A percentile compares a stretch with the other conserved stretches of the same genome.
Conservation (phyloP, 805 yeast genomes). For the Starmerella floris region DNA sequence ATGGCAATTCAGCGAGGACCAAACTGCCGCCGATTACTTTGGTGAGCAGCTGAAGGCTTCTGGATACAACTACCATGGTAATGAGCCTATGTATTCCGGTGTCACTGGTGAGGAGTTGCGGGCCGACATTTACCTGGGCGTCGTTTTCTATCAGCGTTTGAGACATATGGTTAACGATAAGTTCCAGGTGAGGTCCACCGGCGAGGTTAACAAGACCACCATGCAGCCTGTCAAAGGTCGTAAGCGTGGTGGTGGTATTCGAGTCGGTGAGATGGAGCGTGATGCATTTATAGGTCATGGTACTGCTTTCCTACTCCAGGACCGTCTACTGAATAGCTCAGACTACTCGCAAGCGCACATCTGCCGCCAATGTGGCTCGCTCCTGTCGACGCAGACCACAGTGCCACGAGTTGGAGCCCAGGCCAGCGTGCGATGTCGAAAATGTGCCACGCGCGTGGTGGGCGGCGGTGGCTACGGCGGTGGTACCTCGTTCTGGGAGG, state of each 20-base stretch:
- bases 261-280: slow-evolving; percentile 99
- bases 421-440: slow-evolving; percentile 73
- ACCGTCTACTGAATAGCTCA: slow-evolving; percentile 84
- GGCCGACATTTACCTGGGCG: slow-evolving; percentile 91
- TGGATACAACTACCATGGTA: slow-evolving; percentile 95
- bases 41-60: slow-evolving; percentile 81
- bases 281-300: slow-evolving; percentile 98
- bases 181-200: slow-evolving; percentile 98
- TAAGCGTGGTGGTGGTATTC: slow-evolving; percentile 97
- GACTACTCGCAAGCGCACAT: slow-evolving; percentile 86
- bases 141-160: slow-evolving; percentile 93
- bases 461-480: slow-evolving; percentile 27
- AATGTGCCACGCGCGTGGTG: slow-evolving; percentile 63
- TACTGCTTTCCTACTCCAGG: slow-evolving; percentile 86
- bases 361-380: slow-evolving; percentile 87
- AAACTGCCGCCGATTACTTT: slow-evolving; percentile 94
- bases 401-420: slow-evolving; percentile 82
- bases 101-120: slow-evolving; percentile 95
- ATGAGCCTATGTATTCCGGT: slow-evolving; percentile 98
- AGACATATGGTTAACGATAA: slow-evolving; percentile 99
- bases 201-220: slow-evolving; percentile 91
- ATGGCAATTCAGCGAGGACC: slow-evolving; percentile 80
- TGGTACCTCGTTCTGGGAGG: slow-evolving; percentile 71
- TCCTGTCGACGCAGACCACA: slow-evolving; percentile 75
- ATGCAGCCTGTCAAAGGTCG: slow-evolving; percentile 99